Base-by-base conservation (phyloP, 306 rosid genomes). In the Heteromeles arbutifolia region DNA sequence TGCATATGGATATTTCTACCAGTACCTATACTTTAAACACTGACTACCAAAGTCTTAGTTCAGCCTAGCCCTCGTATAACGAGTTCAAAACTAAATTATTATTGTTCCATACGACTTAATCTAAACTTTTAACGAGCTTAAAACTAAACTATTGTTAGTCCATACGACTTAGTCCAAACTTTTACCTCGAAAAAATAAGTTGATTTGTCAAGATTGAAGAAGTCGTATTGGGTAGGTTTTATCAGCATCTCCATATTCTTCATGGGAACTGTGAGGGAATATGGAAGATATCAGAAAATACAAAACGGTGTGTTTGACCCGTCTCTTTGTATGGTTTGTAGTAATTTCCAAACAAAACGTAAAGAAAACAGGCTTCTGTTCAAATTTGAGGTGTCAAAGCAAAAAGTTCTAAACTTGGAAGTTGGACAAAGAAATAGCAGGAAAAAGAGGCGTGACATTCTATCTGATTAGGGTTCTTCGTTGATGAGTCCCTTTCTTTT, bases 31-130 rank as follows among this genome's bases (percentile, higher is more conserved):
- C 39, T 34, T 34, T 34, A 34, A 34, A 6, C 39, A 0, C 8
- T 34, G 39, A 7, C 0, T 34, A 34, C 8, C 0, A 0, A 48
- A 9, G 8, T 14, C 8, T 15, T 15, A 5, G 54, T 0, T 48
- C 1, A 0, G 0, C 21, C 17, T 0, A 0, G 0, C 21, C 17
- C 8, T 14, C 17, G 1, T 48, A 48, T 0, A 17, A 14, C 4
- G 2, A 45, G 7, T 7, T 45, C 2, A 4, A 2, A 45, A 45
- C 7, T 45, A 45, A 45, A 45, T 45, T 45, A 45, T 37, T 7
- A 0, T 34, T 37, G 37, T 32, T 32, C 8, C 37, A 6, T 32
- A 32, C 2, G 8, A 32, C 0, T 12, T 12, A 1, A 19, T 3
- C 17, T 2, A 2, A 45, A 5, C 6, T 17, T 13, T 45, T 0